A percentile compares a stretch with the other conserved stretches of the same genome.
These are phyloP conservation scores for Ogataea chonburiensis DNA, from an alignment of 805 yeast species.

Conservation along the genomic window DNA sequence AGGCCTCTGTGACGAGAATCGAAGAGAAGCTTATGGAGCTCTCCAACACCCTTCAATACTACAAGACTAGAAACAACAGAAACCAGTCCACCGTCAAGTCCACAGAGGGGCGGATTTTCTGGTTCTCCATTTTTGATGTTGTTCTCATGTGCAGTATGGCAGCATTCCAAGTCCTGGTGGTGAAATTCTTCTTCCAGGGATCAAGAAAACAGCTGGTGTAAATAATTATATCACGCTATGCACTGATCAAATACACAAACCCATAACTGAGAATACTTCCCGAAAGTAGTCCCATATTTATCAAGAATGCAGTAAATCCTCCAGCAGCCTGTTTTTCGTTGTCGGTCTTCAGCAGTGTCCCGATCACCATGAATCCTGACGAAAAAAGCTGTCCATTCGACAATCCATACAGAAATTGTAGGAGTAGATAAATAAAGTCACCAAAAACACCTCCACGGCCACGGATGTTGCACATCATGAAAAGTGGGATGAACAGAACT, in stretches of 20 bases:
- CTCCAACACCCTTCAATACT: slow-evolving; percentile 66
- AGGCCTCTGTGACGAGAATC: slow-evolving; percentile 52
- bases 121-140: slow-evolving; percentile 66
- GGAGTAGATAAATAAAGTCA: slow-evolving; percentile 62
- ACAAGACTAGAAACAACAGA: slow-evolving; percentile 86
- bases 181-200: slow-evolving; percentile 70
- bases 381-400: slow-evolving; percentile 87
- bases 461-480: slow-evolving; percentile 63
- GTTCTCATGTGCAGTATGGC: slow-evolving; percentile 69
- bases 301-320: slow-evolving; percentile 80
- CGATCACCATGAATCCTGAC: slow-evolving; percentile 53
- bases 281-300: slow-evolving; percentile 71
- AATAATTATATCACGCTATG: slow-evolving; percentile 7
- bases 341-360: slow-evolving; percentile 38
- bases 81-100: slow-evolving; percentile 79
- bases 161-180: slow-evolving; percentile 61
- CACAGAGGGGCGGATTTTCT: slow-evolving; percentile 60
- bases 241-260: slow-evolving; percentile 41
- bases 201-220: slow-evolving; percentile 65
- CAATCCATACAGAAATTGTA: slow-evolving; percentile 79
- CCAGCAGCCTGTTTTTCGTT: slow-evolving; percentile 87
- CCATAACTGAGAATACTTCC: slow-evolving; percentile 79
- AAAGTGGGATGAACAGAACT: slow-evolving; percentile 63
- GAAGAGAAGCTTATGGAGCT: slow-evolving; percentile 59
- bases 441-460: slow-evolving; percentile 44